Conservation (phyloP, 345 rosid species). For the Boechera divaricarpa region DNA sequence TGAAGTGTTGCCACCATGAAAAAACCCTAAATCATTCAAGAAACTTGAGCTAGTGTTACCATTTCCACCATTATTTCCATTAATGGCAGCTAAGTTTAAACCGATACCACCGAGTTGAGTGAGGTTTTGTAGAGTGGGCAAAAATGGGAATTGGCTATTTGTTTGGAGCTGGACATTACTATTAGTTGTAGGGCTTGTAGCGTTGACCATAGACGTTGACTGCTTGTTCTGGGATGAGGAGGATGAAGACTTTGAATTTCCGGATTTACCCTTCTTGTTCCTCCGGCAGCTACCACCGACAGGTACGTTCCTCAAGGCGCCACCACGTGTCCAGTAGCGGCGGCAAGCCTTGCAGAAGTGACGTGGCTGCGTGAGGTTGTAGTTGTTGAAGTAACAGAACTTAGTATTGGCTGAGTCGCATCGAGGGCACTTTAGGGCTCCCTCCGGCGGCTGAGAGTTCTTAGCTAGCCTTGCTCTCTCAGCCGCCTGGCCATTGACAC, state of each 20-base stretch:
- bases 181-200: slow-evolving; percentile 28
- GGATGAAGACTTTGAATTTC: slow-evolving; percentile 41
- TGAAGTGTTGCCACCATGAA: slow-evolving; percentile 42
- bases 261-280: slow-evolving; percentile 45
- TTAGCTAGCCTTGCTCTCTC: slow-evolving; percentile 46
- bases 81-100: slow-evolving; percentile 42
- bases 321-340: slow-evolving; percentile 50
- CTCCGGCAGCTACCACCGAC: slow-evolving; percentile 51
- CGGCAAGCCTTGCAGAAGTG: slow-evolving; percentile 51
- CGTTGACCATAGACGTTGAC: slow-evolving; percentile 42
- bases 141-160: slow-evolving; percentile 37
- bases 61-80: slow-evolving; percentile 37
- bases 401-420: slow-evolving; percentile 49
- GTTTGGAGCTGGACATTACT: slow-evolving; percentile 33
- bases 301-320: slow-evolving; percentile 49
- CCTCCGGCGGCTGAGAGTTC: slow-evolving; percentile 40
- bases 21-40: slow-evolving; percentile 40
- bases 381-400: slow-evolving; percentile 49
- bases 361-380: slow-evolving; percentile 51
- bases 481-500: slow-evolving; percentile 27
- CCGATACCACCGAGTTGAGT: slow-evolving; percentile 47
- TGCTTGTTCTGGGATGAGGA: slow-evolving; percentile 40
- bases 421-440: slow-evolving; percentile 46
- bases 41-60: slow-evolving; percentile 40
- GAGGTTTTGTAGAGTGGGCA: slow-evolving; percentile 44